Evolutionary conservation across 2,329 filamentous ascomycete species (phyloP).

Genomic region (Zasmidium angulare): DNA sequence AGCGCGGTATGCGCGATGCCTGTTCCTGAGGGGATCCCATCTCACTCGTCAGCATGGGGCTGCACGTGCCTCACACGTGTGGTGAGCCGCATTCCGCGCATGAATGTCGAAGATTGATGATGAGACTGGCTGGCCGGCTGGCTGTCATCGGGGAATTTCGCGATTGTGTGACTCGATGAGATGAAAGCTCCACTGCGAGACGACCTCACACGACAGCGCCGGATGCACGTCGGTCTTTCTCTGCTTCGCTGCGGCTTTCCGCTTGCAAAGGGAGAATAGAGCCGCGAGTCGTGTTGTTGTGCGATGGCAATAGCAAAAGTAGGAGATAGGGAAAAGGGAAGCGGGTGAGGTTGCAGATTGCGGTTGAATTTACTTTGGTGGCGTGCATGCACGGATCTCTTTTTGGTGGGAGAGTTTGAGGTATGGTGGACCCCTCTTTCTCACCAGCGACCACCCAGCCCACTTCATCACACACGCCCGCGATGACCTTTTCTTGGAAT

Average conservation of each 20-base stretch:
- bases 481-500: background rate
- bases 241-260: background rate
- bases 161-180: background rate
- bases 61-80: background rate
- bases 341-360: too few relatives aligned
- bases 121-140: too few relatives aligned
- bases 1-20: constrained; percentile 5
- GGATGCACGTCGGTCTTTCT: background rate
- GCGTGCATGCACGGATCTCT: too few relatives aligned
- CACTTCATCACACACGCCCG: background rate
- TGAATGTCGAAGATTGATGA: background rate
- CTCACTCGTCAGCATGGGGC: background rate
- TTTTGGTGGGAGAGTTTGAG: too few relatives aligned
- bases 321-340: too few relatives aligned
- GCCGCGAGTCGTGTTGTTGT: too few relatives aligned
- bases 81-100: background rate
- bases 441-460: background rate
- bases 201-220: background rate
- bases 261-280: background rate
- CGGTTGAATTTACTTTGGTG: too few relatives aligned
- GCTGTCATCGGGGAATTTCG: background rate
- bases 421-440: constrained; percentile 5
- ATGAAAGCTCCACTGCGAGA: background rate
- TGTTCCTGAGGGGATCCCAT: constrained; percentile 2
- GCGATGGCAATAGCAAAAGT: too few relatives aligned